These are phyloP conservation scores for Xenosphaeropsis pyriputrescens DNA, from an alignment of 2,329 filamentous ascomycete genomes.

Conservation along the genomic window DNA sequence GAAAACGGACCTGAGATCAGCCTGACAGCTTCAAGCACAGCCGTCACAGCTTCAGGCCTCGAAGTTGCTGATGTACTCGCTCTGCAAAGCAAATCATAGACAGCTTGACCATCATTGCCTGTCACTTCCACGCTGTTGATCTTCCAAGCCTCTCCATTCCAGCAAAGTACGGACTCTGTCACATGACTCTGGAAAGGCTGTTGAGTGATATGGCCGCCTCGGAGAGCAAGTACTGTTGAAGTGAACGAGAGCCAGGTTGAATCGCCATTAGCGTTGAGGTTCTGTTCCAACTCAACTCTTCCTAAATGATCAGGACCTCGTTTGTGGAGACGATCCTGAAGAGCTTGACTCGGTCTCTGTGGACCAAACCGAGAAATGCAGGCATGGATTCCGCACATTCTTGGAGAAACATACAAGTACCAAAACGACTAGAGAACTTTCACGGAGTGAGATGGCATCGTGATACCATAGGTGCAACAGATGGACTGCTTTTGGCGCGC, in stretches of 20 bases:
- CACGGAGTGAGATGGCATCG: no score
- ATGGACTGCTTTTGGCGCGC: no score
- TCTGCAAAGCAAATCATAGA: constrained; percentile 45
- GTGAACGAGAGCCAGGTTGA: constrained; percentile 44
- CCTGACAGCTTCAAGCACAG: constrained; percentile 37
- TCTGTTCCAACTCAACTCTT: constrained; percentile 18
- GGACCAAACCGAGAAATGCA: constrained; percentile 24
- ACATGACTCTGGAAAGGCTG: constrained; percentile 55
- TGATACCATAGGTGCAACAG: no score
- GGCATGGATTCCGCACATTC: constrained; percentile 51
- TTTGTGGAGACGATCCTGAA: constrained; percentile 32
- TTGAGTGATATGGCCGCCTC: constrained; percentile 52
- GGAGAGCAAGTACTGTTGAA: constrained; percentile 82
- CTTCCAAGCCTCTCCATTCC: constrained; percentile 96
- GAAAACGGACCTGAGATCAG: constrained; percentile 73
- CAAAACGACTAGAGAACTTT: no score
- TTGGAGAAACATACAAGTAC: neutral
- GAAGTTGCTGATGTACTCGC: constrained; percentile 5
- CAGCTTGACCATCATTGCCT: constrained; percentile 64
- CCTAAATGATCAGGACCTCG: constrained; percentile 46
- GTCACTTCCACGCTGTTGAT: constrained; percentile 40
- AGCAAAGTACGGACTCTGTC: constrained; percentile 62
- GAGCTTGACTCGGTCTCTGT: constrained; percentile 17
- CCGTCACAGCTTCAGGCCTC: constrained; percentile 10
- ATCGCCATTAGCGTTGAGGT: constrained; percentile 12